These are phyloP conservation scores for Tulasnella sp. DNA, from an alignment of 768 basidiomycete genomes.

Conservation along the genomic window DNA sequence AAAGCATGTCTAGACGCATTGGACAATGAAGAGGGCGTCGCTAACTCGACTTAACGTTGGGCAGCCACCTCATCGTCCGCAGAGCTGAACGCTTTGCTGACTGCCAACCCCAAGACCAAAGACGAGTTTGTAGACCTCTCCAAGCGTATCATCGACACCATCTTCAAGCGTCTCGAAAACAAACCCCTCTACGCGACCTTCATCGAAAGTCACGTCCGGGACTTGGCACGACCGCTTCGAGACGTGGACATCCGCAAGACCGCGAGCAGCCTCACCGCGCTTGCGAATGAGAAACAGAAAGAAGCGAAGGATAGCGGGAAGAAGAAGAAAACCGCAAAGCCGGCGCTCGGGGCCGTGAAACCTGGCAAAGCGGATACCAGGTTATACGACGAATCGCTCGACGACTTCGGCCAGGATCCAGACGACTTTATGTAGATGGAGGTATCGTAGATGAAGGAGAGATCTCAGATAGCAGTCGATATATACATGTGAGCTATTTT, in stretches of 20 bases:
- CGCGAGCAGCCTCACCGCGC: conserved; percentile 67
- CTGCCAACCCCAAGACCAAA: conserved; percentile 74
- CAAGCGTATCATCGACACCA: conserved; percentile 53
- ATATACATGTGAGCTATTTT: too few relatives aligned
- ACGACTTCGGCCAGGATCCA: conserved; percentile 65
- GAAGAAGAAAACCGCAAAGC: conserved; percentile 79
- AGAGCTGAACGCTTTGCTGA: conserved; percentile 58
- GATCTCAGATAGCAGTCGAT: too few relatives aligned
- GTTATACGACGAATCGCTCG: conserved; percentile 78
- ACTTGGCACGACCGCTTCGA: conserved; percentile 63
- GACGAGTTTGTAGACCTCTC: conserved; percentile 78
- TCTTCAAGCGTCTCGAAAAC: conserved; percentile 68
- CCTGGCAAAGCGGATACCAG: conserved; percentile 56
- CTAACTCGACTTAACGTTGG: conserved; percentile 25
- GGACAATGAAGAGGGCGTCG: too few relatives aligned
- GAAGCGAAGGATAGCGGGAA: conserved; percentile 75
- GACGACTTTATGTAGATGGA: conserved; percentile 84
- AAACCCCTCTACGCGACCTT: conserved; percentile 80
- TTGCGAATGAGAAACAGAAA: conserved; percentile 93
- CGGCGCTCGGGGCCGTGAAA: conserved; percentile 65
- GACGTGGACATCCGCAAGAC: conserved; percentile 90
- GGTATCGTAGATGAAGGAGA: too few relatives aligned
- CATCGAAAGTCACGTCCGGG: conserved; percentile 72
- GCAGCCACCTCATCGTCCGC: conserved; percentile 31
- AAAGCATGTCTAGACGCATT: background rate